A percentile compares a stretch with the other conserved stretches of the same genome.
Evolutionary conservation across 2,329 filamentous ascomycete genomes (phyloP).

Genomic region (Diaporthe vaccinii): DNA sequence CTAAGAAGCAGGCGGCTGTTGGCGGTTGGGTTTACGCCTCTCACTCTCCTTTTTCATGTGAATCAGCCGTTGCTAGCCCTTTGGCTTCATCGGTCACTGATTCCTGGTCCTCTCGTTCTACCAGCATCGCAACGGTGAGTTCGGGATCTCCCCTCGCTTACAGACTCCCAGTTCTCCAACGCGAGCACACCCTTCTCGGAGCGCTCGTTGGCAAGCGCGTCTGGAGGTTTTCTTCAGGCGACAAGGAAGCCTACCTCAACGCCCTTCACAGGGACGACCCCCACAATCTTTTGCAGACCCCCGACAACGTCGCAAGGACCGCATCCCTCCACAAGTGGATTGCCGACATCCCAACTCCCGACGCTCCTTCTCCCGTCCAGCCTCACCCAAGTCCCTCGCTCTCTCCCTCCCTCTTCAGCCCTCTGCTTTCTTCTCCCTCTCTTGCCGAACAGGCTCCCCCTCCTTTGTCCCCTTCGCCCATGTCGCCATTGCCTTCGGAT

Average conservation of each 20-base stretch:
- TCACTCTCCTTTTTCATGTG: constrained; percentile 8
- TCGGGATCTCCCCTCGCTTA: constrained; percentile 24
- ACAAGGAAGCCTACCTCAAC: constrained; percentile 24
- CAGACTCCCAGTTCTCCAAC: not conserved
- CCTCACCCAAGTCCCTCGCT: not conserved
- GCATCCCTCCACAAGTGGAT: constrained; percentile 30
- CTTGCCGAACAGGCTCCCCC: not conserved
- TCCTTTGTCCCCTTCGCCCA: not conserved
- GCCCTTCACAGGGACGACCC: constrained; percentile 17
- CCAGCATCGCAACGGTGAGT: constrained; percentile 21
- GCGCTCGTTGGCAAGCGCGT: constrained; percentile 29
- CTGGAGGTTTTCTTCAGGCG: not conserved
- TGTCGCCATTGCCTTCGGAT: not conserved
- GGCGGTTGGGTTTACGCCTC: not conserved
- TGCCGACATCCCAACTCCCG: constrained; percentile 18
- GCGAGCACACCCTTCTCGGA: constrained; percentile 8
- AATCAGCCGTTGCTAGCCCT: constrained; percentile 22
- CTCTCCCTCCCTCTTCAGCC: constrained; percentile 25
- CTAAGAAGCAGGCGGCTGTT: not conserved
- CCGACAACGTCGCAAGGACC: constrained; percentile 12
- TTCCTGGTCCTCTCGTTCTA: constrained; percentile 26
- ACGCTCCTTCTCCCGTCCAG: not conserved
- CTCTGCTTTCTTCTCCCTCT: not conserved
- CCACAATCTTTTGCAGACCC: constrained; percentile 8
- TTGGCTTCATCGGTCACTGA: constrained; percentile 30